These are phyloP conservation scores for Pseudogymnoascus sp. DNA, from an alignment of 2,329 filamentous ascomycete genomes.

Conservation along the genomic window DNA sequence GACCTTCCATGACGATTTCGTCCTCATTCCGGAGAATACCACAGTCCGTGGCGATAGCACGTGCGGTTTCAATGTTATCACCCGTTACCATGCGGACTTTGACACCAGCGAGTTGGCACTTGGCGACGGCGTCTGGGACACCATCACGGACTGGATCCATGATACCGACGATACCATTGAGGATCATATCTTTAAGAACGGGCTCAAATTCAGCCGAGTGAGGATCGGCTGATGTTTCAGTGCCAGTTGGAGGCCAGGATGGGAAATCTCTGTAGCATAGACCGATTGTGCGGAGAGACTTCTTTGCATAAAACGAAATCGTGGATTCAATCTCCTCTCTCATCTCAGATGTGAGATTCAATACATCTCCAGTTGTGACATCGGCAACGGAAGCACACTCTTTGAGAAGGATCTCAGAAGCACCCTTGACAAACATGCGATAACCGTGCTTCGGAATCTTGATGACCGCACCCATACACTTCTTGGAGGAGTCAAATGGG, in stretches of 20 bases:
- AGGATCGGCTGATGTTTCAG: conserved; percentile 32
- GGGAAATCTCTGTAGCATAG: conserved; percentile 64
- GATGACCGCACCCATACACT: conserved; percentile 62
- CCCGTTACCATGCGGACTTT: conserved; percentile 76
- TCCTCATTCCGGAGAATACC: conserved; percentile 59
- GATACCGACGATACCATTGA: conserved; percentile 68
- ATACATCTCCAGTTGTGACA: conserved; percentile 51
- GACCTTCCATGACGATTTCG: conserved; percentile 70
- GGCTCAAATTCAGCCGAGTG: conserved; percentile 55
- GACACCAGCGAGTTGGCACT: conserved; percentile 70
- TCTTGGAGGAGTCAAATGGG: conserved; percentile 37
- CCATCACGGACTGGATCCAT: conserved; percentile 72
- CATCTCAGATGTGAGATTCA: conserved; percentile 46
- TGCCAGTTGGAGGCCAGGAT: conserved; percentile 49
- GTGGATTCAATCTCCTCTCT: conserved; percentile 42
- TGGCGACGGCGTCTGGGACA: conserved; percentile 64
- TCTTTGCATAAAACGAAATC: conserved; percentile 51
- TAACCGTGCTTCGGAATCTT: conserved; percentile 40
- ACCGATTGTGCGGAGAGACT: conserved; percentile 65
- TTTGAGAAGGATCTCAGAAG: conserved; percentile 43
- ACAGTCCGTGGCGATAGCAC: conserved; percentile 72
- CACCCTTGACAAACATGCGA: conserved; percentile 45
- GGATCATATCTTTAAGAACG: conserved; percentile 48
- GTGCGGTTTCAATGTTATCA: conserved; percentile 72
- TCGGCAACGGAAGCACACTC: conserved; percentile 44